phyloP scores from a whole-genome alignment of 345 rosid species.

The Combretum micranthum region DNA sequence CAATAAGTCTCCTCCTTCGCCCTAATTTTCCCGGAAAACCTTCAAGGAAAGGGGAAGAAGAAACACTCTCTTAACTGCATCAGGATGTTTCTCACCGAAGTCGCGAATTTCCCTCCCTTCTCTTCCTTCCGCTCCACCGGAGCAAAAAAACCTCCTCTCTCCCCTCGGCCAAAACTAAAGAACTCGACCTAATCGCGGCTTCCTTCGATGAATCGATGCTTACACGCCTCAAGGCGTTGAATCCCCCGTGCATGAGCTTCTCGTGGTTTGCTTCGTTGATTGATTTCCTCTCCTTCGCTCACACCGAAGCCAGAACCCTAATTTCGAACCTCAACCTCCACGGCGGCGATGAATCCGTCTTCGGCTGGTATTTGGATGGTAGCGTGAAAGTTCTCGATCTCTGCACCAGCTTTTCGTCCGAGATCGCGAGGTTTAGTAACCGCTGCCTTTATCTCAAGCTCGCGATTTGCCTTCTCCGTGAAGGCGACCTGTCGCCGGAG shows the following conservation, averaged over 20 bases:
- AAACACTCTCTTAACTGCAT: not conserved
- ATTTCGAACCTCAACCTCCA: conserved; percentile 3
- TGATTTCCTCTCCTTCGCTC: conserved; percentile 3
- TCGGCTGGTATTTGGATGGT: conserved; percentile 1
- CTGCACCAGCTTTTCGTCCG: conserved; percentile 2
- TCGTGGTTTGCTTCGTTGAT: conserved; percentile 6
- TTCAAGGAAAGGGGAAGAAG: not conserved
- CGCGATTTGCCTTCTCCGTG: not conserved
- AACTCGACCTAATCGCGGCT: conserved; percentile 2
- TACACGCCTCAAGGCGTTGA: conserved; percentile 3
- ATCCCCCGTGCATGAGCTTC: conserved; percentile 4
- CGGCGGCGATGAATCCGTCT: conserved; percentile 2
- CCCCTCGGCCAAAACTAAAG: no score
- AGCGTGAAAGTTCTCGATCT: conserved; percentile 5
- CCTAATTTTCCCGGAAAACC: conserved; percentile 1
- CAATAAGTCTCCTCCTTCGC: no score
- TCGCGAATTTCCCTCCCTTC: conserved; percentile 8
- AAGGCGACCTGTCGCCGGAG: not conserved
- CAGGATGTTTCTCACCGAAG: conserved; percentile 1
- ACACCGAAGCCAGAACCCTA: conserved; percentile 4
- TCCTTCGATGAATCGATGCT: conserved; percentile 8
- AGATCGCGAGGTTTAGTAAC: conserved; percentile 5
- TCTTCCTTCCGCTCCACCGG: conserved; percentile 3
- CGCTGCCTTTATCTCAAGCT: conserved; percentile 8
- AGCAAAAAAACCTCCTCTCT: not conserved